A percentile compares a stretch with the other conserved stretches of the same genome.
Evolutionary conservation across 306 rosid genomes (phyloP).

Genomic region (Dalbergia oliveri): DNA sequence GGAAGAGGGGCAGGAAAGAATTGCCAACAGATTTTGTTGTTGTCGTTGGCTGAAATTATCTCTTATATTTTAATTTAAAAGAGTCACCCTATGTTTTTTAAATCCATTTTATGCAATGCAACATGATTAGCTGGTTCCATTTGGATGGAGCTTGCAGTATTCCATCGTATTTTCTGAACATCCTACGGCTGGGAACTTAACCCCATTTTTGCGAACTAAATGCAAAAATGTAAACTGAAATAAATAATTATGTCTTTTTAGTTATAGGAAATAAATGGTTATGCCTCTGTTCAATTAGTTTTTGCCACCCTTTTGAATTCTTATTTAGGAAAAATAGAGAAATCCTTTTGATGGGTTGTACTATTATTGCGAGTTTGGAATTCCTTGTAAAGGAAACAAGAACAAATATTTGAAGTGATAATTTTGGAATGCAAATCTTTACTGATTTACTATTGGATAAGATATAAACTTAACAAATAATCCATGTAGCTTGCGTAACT

Average conservation of each 20-base stretch:
- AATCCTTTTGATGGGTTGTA: not conserved
- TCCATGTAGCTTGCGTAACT: slow-evolving; percentile 2
- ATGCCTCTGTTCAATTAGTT: not conserved
- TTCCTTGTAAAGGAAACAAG: not conserved
- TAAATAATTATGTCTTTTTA: not conserved
- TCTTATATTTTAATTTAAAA: not conserved
- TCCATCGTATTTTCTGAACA: not conserved
- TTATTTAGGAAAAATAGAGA: not conserved
- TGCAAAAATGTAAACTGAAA: not conserved
- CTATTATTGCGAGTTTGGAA: not conserved
- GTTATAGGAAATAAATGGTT: not conserved
- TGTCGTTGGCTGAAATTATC: not conserved
- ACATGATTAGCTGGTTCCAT: not conserved
- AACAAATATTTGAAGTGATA: not conserved
- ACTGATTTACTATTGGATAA: not conserved
- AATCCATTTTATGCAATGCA: not conserved
- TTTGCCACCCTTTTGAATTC: not conserved
- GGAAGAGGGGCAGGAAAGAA: not conserved
- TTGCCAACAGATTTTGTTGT: not conserved
- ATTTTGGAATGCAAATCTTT: not conserved
- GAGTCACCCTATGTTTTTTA: not conserved
- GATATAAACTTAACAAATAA: not conserved
- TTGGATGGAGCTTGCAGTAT: not conserved
- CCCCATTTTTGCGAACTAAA: not conserved
- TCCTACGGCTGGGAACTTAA: not conserved